Percentiles rank a stretch among this genome's conserved stretches.
Evolutionary conservation across 2,329 filamentous ascomycete genomes (phyloP).

Genomic region (Calonectria honghensis): DNA sequence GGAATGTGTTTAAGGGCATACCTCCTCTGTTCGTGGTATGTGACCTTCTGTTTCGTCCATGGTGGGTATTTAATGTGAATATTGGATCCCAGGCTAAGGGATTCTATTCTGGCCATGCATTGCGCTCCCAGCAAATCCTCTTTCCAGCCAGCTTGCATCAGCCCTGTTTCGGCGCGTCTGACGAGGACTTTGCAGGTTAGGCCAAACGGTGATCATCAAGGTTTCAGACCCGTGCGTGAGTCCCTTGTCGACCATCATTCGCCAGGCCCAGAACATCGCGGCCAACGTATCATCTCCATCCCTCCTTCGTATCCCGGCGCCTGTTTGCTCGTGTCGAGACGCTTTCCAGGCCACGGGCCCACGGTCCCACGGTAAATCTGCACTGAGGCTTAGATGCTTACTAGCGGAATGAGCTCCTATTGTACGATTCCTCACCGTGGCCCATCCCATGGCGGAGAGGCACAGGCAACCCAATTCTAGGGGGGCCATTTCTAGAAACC

Average conservation of each 20-base stretch:
- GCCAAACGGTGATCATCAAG: conserved; percentile 25
- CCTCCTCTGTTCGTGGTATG: conserved; percentile 42
- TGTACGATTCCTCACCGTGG: conserved; percentile 29
- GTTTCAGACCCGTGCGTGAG: conserved; percentile 21
- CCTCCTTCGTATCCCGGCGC: conserved; percentile 28
- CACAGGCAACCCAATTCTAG: conserved; percentile 7
- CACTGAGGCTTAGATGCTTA: conserved; percentile 43
- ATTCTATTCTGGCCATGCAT: conserved; percentile 7
- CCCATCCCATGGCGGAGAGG: conserved; percentile 35
- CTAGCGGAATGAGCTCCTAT: conserved; percentile 39
- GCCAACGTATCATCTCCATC: conserved; percentile 24
- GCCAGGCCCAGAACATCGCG: conserved; percentile 19
- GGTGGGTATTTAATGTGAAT: conserved; percentile 20
- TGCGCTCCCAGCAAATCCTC: neutral
- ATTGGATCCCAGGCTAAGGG: neutral
- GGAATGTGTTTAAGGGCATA: conserved; percentile 26
- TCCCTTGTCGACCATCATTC: conserved; percentile 26
- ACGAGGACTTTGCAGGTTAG: conserved; percentile 16
- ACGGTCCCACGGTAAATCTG: conserved; percentile 28
- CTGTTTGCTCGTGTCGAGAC: conserved; percentile 36
- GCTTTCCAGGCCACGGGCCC: conserved; percentile 11
- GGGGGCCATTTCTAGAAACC: conserved; percentile 44
- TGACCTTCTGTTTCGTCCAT: conserved; percentile 29
- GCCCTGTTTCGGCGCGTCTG: conserved; percentile 26
- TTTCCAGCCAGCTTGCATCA: conserved; percentile 1